Base-by-base conservation (phyloP, 169 alveolate species). In the Eimeria zaria region DNA sequence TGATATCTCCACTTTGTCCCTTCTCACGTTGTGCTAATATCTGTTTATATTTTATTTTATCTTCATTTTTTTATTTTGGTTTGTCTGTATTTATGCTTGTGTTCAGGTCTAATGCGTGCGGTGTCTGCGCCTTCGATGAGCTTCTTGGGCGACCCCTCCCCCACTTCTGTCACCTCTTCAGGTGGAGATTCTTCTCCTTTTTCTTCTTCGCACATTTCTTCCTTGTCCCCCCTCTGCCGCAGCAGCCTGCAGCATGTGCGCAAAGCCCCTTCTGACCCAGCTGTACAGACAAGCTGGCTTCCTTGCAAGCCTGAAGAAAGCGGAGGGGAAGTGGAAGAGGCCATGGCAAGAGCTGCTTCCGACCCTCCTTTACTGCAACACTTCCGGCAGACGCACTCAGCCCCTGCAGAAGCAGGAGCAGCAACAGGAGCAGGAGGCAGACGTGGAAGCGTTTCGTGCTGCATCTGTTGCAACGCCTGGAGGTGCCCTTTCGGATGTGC, bases 391-490 rank as follows among this genome's bases (percentile, higher is more conserved):
- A 33, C 73, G 27, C 90, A 81, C 12, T 27, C 73, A 14, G 71
- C 90, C 22, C 51, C 71, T 12, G 85, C 85, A 74, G 85, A 58
- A 44, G 78, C 78, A 0, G 74, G 41, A n/a, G 7, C 74, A 64
- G 41, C 71, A 14, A 39, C 85, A 74, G 16, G 62, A 74, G 85
- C 60, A 74, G 62, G 41, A 39, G 85, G 60, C 53, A 55, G 71
- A 58, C 51, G 73, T 0, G 90, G 71, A 20, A 33, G 73, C 90
- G 36, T 58, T 51, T 55, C 74, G 41, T 85, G 92, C 80, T 85
- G 92, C 80, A 39, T 6, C 76, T 58, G 74, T 27, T 85, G 92
- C 92, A 85, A 80, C 80, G 44, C 74, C 39, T 85, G 92, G 92
- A 58, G 48, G 36, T 85, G 92, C 92, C 55, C 78, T 62, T 60